A percentile compares a stretch with the other conserved stretches of the same genome.
These are phyloP conservation scores for Tympanopsis confertula DNA, from an alignment of 2,329 filamentous ascomycete genomes.

Conservation along the genomic window DNA sequence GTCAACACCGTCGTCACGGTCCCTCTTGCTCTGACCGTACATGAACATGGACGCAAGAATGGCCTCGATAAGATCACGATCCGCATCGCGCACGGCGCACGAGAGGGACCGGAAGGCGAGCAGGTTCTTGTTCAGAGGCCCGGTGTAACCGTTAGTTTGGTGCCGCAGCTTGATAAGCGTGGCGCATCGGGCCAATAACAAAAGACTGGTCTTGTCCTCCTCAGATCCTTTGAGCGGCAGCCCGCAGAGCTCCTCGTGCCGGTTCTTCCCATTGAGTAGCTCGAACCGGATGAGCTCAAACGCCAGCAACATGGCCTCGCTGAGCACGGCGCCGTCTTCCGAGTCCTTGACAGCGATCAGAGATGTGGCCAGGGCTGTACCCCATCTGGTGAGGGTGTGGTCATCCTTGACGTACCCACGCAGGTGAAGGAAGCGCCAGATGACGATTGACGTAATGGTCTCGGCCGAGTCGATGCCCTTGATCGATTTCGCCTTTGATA, in stretches of 20 bases:
- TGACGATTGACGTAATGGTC: slow-evolving; percentile 58
- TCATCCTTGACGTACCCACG: slow-evolving; percentile 71
- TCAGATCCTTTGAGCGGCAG: slow-evolving; percentile 45
- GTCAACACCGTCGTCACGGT: slow-evolving; percentile 52
- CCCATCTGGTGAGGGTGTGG: slow-evolving; percentile 76
- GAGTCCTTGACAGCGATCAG: slow-evolving; percentile 48
- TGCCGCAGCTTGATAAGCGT: slow-evolving; percentile 75
- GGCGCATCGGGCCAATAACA: slow-evolving; percentile 77
- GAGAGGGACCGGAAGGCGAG: slow-evolving; percentile 78
- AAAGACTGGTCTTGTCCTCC: slow-evolving; percentile 65
- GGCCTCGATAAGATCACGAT: slow-evolving; percentile 77
- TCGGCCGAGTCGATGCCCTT: slow-evolving; percentile 55
- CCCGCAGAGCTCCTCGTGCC: slow-evolving; percentile 40
- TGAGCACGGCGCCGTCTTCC: slow-evolving; percentile 39
- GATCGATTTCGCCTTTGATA: slow-evolving; percentile 40
- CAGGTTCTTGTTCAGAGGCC: slow-evolving; percentile 80
- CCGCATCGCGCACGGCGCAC: slow-evolving; percentile 63
- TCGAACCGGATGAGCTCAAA: slow-evolving; percentile 76
- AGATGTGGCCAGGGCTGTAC: slow-evolving; percentile 63
- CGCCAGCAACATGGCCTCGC: slow-evolving; percentile 71
- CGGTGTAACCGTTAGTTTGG: slow-evolving; percentile 79
- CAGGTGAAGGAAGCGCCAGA: slow-evolving; percentile 84
- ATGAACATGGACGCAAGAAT: slow-evolving; percentile 71
- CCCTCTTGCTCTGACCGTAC: slow-evolving; percentile 65
- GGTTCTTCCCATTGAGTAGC: slow-evolving; percentile 60